phyloP scores from a whole-genome alignment of 805 yeast species.

The Ogataea ganodermae region DNA sequence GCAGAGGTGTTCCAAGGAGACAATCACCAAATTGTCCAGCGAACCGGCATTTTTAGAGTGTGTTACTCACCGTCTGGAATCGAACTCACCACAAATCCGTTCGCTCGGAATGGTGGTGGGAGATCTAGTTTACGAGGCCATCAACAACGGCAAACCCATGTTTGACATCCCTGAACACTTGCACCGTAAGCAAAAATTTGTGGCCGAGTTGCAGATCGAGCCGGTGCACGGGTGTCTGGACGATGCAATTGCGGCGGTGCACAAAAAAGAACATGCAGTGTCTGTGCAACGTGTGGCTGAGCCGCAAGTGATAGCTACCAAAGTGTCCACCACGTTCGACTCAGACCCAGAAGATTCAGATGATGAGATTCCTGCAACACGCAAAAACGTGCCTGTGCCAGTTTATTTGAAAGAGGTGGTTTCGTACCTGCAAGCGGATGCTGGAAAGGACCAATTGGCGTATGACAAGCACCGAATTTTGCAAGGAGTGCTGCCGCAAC shows the following conservation, averaged over 20 bases:
- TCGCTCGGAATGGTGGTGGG: conserved; percentile 60
- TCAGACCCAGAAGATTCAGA: conserved; percentile 49
- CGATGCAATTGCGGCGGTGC: conserved; percentile 10
- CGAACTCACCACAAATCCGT: conserved; percentile 48
- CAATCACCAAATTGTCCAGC: conserved; percentile 36
- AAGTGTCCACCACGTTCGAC: conserved; percentile 17
- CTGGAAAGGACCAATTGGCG: conserved; percentile 45
- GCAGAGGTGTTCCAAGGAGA: conserved; percentile 23
- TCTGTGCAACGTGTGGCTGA: background rate
- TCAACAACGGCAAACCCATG: conserved; percentile 34
- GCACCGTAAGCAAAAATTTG: conserved; percentile 20
- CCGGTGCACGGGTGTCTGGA: conserved; percentile 3
- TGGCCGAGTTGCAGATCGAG: background rate
- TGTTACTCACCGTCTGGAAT: conserved; percentile 56
- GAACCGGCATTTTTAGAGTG: conserved; percentile 46
- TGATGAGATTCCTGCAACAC: conserved; percentile 42
- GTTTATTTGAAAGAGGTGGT: conserved; percentile 75
- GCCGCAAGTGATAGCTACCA: background rate
- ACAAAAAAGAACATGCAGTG: background rate
- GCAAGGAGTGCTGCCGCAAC: conserved; percentile 51
- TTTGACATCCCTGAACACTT: conserved; percentile 32
- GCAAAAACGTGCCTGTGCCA: conserved; percentile 46
- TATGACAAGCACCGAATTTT: conserved; percentile 53
- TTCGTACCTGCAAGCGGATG: conserved; percentile 50
- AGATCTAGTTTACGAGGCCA: conserved; percentile 43